A percentile compares a stretch with the other conserved stretches of the same genome.
phyloP scores from a whole-genome alignment of 495 filamentous ascomycete species.

The Elaphomyces granulatus region DNA sequence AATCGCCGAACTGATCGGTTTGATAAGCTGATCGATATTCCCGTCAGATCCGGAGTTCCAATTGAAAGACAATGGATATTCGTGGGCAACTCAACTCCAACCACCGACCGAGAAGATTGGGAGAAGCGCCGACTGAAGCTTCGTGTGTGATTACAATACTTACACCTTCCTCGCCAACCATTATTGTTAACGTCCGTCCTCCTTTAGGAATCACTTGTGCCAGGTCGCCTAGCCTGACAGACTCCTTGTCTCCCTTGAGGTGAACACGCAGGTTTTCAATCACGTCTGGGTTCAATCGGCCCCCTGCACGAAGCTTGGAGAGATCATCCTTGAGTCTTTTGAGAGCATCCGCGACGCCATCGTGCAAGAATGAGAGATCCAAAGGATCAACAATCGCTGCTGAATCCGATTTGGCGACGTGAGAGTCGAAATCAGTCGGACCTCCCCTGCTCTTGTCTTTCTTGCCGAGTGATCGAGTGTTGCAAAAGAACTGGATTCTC shows the following conservation, averaged over 20 bases:
- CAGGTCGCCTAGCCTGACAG: slow-evolving; percentile 46
- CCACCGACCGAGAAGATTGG: no score
- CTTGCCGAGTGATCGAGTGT: no score
- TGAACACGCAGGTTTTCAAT: slow-evolving; percentile 52
- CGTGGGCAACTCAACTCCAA: no score
- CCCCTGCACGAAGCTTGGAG: slow-evolving; percentile 48
- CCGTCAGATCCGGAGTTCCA: no score
- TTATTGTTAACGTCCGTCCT: slow-evolving; percentile 48
- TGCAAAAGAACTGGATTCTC: no score
- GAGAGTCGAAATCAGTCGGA: slow-evolving; percentile 7
- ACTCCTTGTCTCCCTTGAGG: slow-evolving; percentile 39
- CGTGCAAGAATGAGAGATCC: slow-evolving; percentile 50
- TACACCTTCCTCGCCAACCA: slow-evolving; percentile 50
- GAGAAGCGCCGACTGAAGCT: no score
- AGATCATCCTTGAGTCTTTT: slow-evolving; percentile 47
- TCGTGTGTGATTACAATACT: slow-evolving; percentile 15
- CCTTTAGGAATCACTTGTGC: slow-evolving; percentile 64
- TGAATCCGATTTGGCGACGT: no score
- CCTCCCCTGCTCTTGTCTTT: slow-evolving; percentile 22
- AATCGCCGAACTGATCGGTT: slow-evolving; percentile 58
- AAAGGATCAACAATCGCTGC: slow-evolving; percentile 38
- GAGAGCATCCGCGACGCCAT: slow-evolving; percentile 41
- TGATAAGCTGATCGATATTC: slow-evolving; percentile 51
- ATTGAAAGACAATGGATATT: no score
- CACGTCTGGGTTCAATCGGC: slow-evolving; percentile 51